A percentile compares a stretch with the other conserved stretches of the same genome.
Conservation (phyloP, 129 eudicot genomes). For the Scalesia atractyloides region DNA sequence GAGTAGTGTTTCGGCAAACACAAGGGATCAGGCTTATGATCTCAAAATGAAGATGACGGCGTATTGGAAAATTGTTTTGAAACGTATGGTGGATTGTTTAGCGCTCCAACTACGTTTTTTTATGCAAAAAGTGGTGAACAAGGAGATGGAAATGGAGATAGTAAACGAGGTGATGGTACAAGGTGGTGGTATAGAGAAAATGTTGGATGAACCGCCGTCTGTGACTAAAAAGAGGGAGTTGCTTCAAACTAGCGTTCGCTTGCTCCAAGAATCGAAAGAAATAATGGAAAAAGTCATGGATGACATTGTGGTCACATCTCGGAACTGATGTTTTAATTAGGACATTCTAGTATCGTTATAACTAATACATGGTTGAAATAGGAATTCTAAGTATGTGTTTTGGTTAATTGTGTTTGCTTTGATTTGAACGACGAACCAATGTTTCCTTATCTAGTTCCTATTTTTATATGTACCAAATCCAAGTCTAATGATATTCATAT, state of each 20-base stretch:
- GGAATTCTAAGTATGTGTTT: neutral
- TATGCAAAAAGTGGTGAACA: slow-evolving; percentile 19
- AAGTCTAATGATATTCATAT: too few species aligned
- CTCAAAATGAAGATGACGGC: slow-evolving; percentile 42
- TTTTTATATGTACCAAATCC: neutral
- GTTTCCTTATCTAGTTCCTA: neutral
- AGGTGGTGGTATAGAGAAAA: neutral
- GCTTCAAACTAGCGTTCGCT: slow-evolving; percentile 24
- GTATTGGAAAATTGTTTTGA: slow-evolving; percentile 39
- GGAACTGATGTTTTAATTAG: neutral
- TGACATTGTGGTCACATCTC: neutral
- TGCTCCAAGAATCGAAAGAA: slow-evolving; percentile 3
- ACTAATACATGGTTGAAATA: neutral
- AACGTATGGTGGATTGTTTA: slow-evolving; percentile 32
- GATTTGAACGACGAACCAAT: neutral
- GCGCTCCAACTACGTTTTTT: slow-evolving; percentile 27
- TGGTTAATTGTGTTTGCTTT: neutral
- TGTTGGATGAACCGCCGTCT: slow-evolving; percentile 4
- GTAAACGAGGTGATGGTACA: slow-evolving; percentile 7
- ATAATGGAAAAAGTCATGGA: slow-evolving; percentile 12
- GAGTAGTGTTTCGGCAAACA: neutral
- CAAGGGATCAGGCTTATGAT: slow-evolving; percentile 37
- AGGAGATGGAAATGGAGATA: slow-evolving; percentile 12
- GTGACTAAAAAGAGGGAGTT: slow-evolving; percentile 27
- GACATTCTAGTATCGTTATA: neutral